A percentile compares a stretch with the other conserved stretches of the same genome.
phyloP scores from a whole-genome alignment of 768 basidiomycete species.

The Termitomyces sp. region DNA sequence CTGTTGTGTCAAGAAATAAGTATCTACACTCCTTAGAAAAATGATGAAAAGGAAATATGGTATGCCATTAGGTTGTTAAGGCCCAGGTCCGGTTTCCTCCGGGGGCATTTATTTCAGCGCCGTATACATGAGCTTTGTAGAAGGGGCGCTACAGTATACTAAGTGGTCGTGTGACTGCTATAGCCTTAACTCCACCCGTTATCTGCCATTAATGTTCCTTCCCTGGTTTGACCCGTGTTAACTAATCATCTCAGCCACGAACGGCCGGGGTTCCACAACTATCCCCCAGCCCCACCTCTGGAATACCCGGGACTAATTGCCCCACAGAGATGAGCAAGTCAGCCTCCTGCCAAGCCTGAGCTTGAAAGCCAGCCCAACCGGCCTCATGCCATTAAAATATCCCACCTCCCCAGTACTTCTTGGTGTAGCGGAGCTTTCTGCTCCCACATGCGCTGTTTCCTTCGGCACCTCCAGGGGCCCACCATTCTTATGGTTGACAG shows the following conservation, averaged over 20 bases:
- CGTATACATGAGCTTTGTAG: not conserved
- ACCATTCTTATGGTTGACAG: not conserved
- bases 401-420: not conserved
- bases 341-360: too few species aligned
- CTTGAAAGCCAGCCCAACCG: too few species aligned
- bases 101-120: not conserved
- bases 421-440: not conserved
- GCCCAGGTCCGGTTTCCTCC: too few species aligned
- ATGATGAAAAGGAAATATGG: too few species aligned
- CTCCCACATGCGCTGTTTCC: not conserved
- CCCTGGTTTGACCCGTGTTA: not conserved
- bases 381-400: too few species aligned
- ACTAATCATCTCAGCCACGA: not conserved
- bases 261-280: not conserved
- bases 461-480: not conserved
- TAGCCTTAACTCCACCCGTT: not conserved
- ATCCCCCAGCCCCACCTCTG: not conserved
- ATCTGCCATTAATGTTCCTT: not conserved
- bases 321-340: too few species aligned
- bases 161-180: not conserved
- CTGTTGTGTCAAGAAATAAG: too few species aligned
- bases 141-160: not conserved
- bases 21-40: too few species aligned
- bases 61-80: too few species aligned
- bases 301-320: not conserved